Evolutionary conservation across 2,329 filamentous ascomycete genomes (phyloP).

Genomic region (Ceratocystis lukuohia): DNA sequence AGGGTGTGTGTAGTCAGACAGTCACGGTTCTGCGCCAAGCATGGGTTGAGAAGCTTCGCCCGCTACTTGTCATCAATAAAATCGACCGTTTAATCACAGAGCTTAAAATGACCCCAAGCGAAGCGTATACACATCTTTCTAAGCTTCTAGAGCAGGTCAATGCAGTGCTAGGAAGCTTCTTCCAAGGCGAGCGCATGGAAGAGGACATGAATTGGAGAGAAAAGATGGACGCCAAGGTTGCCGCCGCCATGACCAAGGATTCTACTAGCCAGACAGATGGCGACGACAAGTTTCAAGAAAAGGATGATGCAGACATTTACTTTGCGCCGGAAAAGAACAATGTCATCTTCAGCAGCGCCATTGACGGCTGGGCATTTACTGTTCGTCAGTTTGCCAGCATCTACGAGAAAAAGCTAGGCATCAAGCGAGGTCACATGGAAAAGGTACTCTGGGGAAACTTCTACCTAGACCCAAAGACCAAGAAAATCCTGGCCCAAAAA

Average conservation of each 20-base stretch:
- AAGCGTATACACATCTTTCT: conserved; percentile 79
- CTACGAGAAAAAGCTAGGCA: conserved; percentile 94
- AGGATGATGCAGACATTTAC: conserved; percentile 92
- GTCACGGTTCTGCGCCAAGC: conserved; percentile 91
- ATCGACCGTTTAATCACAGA: conserved; percentile 92
- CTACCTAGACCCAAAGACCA: conserved; percentile 93
- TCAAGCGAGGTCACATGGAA: conserved; percentile 76
- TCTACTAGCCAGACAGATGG: conserved; percentile 32
- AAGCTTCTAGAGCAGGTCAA: conserved; percentile 93
- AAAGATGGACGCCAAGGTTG: conserved; percentile 73
- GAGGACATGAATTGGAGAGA: conserved; percentile 95
- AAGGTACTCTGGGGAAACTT: conserved; percentile 96
- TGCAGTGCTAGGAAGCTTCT: conserved; percentile 92
- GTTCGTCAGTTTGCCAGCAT: conserved; percentile 83
- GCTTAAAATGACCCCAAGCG: conserved; percentile 78
- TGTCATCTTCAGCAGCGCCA: conserved; percentile 94
- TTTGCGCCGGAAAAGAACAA: conserved; percentile 98
- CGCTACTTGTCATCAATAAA: conserved; percentile 92
- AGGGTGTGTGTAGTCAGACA: conserved; percentile 96
- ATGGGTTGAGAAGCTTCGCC: conserved; percentile 92
- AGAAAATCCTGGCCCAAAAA: conserved; percentile 77
- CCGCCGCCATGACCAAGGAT: conserved; percentile 53
- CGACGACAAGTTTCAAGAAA: conserved; percentile 66
- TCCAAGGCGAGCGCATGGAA: conserved; percentile 96
- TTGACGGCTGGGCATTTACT: conserved; percentile 98